phyloP scores from a whole-genome alignment of 2,329 filamentous ascomycete species.

The Aureobasidium leucospermi region DNA sequence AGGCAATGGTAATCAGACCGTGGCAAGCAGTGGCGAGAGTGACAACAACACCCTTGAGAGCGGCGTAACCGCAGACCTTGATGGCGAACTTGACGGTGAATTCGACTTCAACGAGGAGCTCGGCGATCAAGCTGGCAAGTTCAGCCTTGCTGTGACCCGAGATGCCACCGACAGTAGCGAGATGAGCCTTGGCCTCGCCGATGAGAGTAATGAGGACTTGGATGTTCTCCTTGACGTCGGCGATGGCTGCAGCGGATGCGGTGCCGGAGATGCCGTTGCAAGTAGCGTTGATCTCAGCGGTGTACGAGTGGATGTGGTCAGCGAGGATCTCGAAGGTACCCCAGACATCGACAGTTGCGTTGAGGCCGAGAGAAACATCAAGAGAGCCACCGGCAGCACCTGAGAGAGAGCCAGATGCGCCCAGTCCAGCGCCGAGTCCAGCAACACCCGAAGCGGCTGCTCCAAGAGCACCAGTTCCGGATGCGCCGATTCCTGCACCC shows the following conservation, averaged over 20 bases:
- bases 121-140: background rate
- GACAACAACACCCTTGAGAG: background rate
- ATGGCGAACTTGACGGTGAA: slow-evolving; percentile 12
- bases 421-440: background rate
- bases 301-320: slow-evolving; percentile 6
- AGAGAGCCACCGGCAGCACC: slow-evolving; percentile 3
- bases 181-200: slow-evolving; percentile 8
- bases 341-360: background rate
- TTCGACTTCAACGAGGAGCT: slow-evolving; percentile 4
- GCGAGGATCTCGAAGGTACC: slow-evolving; percentile 10
- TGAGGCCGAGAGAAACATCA: slow-evolving; percentile 1
- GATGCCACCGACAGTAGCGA: background rate
- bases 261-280: background rate
- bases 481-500: background rate
- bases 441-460: background rate
- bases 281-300: slow-evolving; percentile 4
- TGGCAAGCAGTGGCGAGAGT: slow-evolving; percentile 2
- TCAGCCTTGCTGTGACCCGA: slow-evolving; percentile 3
- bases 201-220: background rate
- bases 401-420: background rate
- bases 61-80: slow-evolving; percentile 2
- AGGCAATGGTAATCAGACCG: slow-evolving; percentile 6
- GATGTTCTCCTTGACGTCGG: slow-evolving; percentile 10
- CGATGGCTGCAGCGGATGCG: background rate
- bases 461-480: background rate